These are phyloP conservation scores for Coemansia sp. DNA, from an alignment of 192 early-diverging fungal genomes.

Conservation along the genomic window DNA sequence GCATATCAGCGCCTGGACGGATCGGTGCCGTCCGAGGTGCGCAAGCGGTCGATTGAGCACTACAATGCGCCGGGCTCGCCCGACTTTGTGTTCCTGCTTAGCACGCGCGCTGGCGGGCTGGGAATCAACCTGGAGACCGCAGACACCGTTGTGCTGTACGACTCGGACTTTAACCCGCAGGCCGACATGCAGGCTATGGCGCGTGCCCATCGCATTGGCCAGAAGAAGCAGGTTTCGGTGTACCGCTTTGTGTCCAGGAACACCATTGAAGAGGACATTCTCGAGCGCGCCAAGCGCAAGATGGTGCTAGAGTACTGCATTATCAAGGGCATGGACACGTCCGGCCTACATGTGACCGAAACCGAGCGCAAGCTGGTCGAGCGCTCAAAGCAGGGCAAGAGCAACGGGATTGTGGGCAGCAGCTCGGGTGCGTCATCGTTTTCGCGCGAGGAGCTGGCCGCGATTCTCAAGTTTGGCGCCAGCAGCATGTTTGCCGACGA, in stretches of 20 bases:
- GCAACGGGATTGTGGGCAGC: conserved; percentile 24
- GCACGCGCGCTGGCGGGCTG: conserved; percentile 95
- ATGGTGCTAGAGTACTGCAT: conserved; percentile 99
- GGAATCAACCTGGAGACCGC: conserved; percentile 97
- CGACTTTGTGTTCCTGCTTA: conserved; percentile 96
- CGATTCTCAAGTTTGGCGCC: conserved; percentile 98
- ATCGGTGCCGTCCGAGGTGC: conserved; percentile 79
- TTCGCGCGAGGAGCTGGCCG: conserved; percentile 84
- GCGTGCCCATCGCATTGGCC: conserved; percentile 96
- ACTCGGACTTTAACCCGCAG: conserved; percentile 94
- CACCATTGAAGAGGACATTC: conserved; percentile 97
- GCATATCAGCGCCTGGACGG: conserved; percentile 95
- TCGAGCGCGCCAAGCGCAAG: conserved; percentile 98
- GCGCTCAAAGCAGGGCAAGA: conserved; percentile 48
- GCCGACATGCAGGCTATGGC: conserved; percentile 98
- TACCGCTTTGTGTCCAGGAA: conserved; percentile 97
- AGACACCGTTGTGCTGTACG: conserved; percentile 96
- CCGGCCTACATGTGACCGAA: conserved; percentile 68
- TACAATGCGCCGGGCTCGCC: conserved; percentile 91
- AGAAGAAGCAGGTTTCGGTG: conserved; percentile 96
- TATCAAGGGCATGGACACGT: conserved; percentile 99
- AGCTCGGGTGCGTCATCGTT: conserved; percentile 55
- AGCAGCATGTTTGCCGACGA: conserved; percentile 91
- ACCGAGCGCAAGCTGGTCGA: conserved; percentile 54
- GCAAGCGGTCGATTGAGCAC: conserved; percentile 96